Evolutionary conservation across 2,329 filamentous ascomycete species (phyloP), one percentile per base, ranked within the genome.

Genomic region (Alternaria sp.): DNA sequence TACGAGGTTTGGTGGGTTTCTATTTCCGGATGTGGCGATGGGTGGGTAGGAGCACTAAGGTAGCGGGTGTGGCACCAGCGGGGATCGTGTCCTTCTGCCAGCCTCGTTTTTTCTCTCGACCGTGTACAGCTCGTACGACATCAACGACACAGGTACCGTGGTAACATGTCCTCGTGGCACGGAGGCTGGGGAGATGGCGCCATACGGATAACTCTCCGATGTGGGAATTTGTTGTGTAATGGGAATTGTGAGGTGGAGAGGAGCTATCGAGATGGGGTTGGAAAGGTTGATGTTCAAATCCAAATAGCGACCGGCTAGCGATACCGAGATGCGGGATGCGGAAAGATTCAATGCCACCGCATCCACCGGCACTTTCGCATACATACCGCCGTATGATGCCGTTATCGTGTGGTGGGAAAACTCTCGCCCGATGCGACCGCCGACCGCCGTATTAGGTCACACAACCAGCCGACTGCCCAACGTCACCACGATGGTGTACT

Each of bases 1-100:
- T 28, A 62, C 60, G 37, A 62, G 41, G 23, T 23, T 23, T 50
- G 30, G 44, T 46, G 28, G 33, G 18, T 44, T 54, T 41, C 26
- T 58, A 61, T 58, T 37, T 61, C 28, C 20, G 37, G 59, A 49
- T 33, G 54, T 44, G 59, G 59, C 59, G 18, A 58, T 30, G 47
- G 28, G 18, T 33, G 49, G 21, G 46, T 58, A 30, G 46, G 58
- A 49, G 50, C 37, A 33, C 50, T 41, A 60, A 44, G 20, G 21
- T 18, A 45, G 45, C 58, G 58, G 49, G 43, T 41, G 58, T 60
- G 49, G 43, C 57, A 60, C n/a, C 50, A 61, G 59, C 55, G 59
- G 54, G 59, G 59, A 45, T 51, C 20, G 49, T 41, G 49, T 53
- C 49, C 49, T 41, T 10, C 49, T 41, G 14, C 20, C 30, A 37